Conservation (phyloP, 441 rosid genomes). For the Pelargonium australe region DNA sequence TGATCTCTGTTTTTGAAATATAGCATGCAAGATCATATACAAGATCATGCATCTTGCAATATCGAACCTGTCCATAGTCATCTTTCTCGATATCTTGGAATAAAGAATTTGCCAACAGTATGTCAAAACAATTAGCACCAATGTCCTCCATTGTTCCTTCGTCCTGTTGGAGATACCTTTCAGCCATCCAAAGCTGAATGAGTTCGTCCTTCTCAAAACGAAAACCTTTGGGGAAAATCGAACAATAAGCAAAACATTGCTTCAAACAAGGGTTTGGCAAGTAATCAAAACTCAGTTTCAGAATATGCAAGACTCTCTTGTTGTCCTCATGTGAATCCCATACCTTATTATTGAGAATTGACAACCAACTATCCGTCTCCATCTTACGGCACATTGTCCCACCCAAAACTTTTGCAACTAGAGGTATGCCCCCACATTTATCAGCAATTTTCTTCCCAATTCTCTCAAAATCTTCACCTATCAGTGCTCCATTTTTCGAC, state of each 20-base stretch:
- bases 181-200: slow-evolving; percentile 26
- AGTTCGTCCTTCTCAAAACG: slow-evolving; percentile 1
- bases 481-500: not conserved
- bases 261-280: slow-evolving; percentile 16
- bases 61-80: slow-evolving; percentile 8
- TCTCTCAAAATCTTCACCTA: slow-evolving; percentile 1
- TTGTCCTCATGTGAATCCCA: not conserved
- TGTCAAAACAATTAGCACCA: slow-evolving; percentile 20
- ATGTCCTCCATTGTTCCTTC: slow-evolving; percentile 14
- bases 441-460: slow-evolving; percentile 24
- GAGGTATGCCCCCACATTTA: slow-evolving; percentile 27
- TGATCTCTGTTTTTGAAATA: slow-evolving; percentile 8
- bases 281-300: slow-evolving; percentile 19
- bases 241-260: slow-evolving; percentile 21
- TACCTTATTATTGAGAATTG: not conserved
- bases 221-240: slow-evolving; percentile 20
- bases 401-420: slow-evolving; percentile 22
- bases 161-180: slow-evolving; percentile 16
- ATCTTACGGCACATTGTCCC: slow-evolving; percentile 5
- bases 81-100: slow-evolving; percentile 26
- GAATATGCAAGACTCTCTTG: not conserved
- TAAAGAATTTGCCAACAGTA: slow-evolving; percentile 15
- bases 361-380: slow-evolving; percentile 15
- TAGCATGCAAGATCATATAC: slow-evolving; percentile 24
- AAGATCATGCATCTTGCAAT: slow-evolving; percentile 30